Base-by-base conservation (phyloP, 1,284 basidiomycete species). In the Inonotus hispidus region DNA sequence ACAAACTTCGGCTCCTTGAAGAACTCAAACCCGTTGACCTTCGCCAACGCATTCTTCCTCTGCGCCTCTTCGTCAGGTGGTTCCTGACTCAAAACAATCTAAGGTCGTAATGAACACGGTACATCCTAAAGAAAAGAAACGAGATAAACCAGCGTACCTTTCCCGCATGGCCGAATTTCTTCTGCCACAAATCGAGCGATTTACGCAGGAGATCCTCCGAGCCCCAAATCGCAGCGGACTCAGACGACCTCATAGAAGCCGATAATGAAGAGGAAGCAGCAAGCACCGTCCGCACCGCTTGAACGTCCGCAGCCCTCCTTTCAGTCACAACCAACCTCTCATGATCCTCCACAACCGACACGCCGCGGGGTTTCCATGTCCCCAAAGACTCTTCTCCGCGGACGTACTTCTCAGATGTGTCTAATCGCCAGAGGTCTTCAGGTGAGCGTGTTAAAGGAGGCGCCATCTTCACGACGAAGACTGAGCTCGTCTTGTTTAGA, bases 351-450 rank as follows among this genome's bases (percentile, higher is more conserved):
- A 99, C 88, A 8, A 95, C 83, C 1, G 87, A 88, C 10, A 98
- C 81, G 5, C 94, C 92, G 29, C 95, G 82, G 43, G 95, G 87
- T 67, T 87, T 89, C 95, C 96, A 98, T 7, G 77, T 71, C 2
- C 82, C 85, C 27, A 98, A 78, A 2, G 82, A 75, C 69, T 98
- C 94, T 71, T 98, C 94, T 1, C 95, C 95, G 25, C 88, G 82
- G 0, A 99, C 93, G 71, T 95, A 96, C 72, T 93, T 95, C 71
- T 92, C 89, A 16, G 90, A 87, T 1, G 96, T 98, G 75, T 98
- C 94, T 56, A 98, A 78, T 54, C 95, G 80, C 95, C 96, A 98
- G 11, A 98, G 79, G 64, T 98, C 95, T 70, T 85, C 84, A 1
- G 93, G 84, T 1, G 89, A 93, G 46, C 93, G 87, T 7, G 92